phyloP scores from a whole-genome alignment of 2,329 filamentous ascomycete species.

The Cylindrodendrum hubeiense region DNA sequence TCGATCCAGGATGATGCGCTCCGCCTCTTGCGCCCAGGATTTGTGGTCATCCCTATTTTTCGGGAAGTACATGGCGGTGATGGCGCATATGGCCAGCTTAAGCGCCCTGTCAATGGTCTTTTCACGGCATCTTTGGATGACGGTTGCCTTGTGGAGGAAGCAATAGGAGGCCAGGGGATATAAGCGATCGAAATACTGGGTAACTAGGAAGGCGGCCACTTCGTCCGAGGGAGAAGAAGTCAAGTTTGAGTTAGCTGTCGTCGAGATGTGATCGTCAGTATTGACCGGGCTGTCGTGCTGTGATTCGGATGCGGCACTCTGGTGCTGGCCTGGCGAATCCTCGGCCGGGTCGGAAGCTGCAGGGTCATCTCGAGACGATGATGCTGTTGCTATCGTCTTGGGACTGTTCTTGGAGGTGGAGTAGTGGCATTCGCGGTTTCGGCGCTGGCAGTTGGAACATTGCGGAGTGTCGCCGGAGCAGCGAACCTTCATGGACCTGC shows the following conservation, averaged over 20 bases:
- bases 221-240: constrained; percentile 31
- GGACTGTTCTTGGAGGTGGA: constrained; percentile 27
- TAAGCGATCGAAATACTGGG: constrained; percentile 41
- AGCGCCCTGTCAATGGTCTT: constrained; percentile 42
- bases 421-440: constrained; percentile 42
- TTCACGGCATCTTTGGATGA: constrained; percentile 43
- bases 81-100: constrained; percentile 39
- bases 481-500: constrained; percentile 44
- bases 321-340: constrained; percentile 26
- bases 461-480: constrained; percentile 42
- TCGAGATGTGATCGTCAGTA: not conserved
- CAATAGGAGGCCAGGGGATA: constrained; percentile 40
- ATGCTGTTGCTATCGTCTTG: constrained; percentile 8
- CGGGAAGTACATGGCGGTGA: constrained; percentile 42
- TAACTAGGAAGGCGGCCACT: constrained; percentile 28
- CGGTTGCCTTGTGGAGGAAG: constrained; percentile 42
- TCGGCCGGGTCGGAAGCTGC: not conserved
- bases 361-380: constrained; percentile 29
- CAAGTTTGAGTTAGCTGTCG: not conserved
- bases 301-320: constrained; percentile 29
- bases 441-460: constrained; percentile 41
- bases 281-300: constrained; percentile 21
- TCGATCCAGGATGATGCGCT: constrained; percentile 40
- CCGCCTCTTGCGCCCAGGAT: constrained; percentile 41
- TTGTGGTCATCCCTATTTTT: constrained; percentile 27